phyloP scores from a whole-genome alignment of 129 eudicot genomes.

The Arctium lappa region DNA sequence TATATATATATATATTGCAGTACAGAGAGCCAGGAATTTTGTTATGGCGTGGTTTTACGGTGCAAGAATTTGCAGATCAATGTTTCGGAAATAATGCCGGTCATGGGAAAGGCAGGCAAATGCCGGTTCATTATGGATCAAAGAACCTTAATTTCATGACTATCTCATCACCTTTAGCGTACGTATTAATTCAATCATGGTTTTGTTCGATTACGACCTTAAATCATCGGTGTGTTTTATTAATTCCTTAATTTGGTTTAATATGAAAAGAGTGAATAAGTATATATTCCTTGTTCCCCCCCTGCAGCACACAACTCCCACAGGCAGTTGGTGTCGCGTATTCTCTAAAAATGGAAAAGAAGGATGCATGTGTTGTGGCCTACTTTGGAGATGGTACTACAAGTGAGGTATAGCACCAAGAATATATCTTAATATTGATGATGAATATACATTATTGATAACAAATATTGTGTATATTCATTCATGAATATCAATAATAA shows the following conservation, averaged over 20 bases:
- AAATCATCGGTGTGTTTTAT: background rate
- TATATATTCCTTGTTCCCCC: background rate
- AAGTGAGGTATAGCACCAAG: slow-evolving; percentile 57
- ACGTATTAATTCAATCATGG: slow-evolving; percentile 10
- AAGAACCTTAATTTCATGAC: slow-evolving; percentile 58
- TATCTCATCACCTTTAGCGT: slow-evolving; percentile 75
- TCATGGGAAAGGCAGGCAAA: slow-evolving; percentile 81
- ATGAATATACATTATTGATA: too few species aligned
- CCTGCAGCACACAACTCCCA: slow-evolving; percentile 73
- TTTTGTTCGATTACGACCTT: background rate
- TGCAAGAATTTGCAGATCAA: slow-evolving; percentile 69
- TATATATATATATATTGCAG: slow-evolving; percentile 27
- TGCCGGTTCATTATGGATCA: slow-evolving; percentile 84
- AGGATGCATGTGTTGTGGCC: slow-evolving; percentile 73
- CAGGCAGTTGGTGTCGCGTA: slow-evolving; percentile 92
- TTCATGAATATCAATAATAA: background rate
- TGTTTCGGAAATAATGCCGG: slow-evolving; percentile 59
- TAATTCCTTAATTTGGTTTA: background rate
- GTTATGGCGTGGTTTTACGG: slow-evolving; percentile 82
- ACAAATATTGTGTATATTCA: background rate
- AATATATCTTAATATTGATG: background rate
- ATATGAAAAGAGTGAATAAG: background rate
- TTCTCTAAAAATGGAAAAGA: slow-evolving; percentile 70
- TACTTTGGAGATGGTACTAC: slow-evolving; percentile 72
- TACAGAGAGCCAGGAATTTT: slow-evolving; percentile 80